Evolutionary conservation across 2,329 filamentous ascomycete genomes (phyloP).

Genomic region (Neonectria faginata): DNA sequence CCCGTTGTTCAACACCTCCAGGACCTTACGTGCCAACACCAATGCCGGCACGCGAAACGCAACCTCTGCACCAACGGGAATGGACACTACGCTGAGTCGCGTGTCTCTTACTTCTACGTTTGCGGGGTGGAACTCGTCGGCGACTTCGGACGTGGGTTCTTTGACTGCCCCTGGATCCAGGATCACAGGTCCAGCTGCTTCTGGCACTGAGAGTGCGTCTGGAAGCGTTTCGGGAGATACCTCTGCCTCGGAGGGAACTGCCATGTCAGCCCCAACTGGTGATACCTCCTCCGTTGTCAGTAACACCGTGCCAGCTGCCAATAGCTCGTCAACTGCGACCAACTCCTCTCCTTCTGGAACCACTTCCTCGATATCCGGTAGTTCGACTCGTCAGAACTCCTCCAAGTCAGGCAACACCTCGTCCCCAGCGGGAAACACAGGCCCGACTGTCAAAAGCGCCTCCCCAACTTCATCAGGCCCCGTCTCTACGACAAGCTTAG

Average conservation of each 20-base stretch:
- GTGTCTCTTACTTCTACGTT: not conserved
- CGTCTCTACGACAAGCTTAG: not conserved
- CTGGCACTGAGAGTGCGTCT: not conserved
- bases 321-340: not conserved
- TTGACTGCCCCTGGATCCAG: not conserved
- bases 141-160: not conserved
- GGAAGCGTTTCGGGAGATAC: not conserved
- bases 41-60: not conserved
- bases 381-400: not conserved
- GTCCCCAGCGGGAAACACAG: not conserved
- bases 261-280: not conserved
- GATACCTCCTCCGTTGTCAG: not conserved
- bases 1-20: not conserved
- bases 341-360: not conserved
- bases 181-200: not conserved
- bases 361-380: not conserved
- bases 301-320: not conserved
- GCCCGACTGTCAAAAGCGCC: not conserved
- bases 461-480: not conserved
- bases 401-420: not conserved
- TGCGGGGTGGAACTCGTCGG: conserved; percentile 18
- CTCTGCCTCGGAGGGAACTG: not conserved
- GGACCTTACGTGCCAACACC: not conserved
- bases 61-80: not conserved
- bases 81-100: not conserved